A percentile compares a stretch with the other conserved stretches of the same genome.
Conservation (phyloP, 1,284 basidiomycete species). For the Mycena sp. region DNA sequence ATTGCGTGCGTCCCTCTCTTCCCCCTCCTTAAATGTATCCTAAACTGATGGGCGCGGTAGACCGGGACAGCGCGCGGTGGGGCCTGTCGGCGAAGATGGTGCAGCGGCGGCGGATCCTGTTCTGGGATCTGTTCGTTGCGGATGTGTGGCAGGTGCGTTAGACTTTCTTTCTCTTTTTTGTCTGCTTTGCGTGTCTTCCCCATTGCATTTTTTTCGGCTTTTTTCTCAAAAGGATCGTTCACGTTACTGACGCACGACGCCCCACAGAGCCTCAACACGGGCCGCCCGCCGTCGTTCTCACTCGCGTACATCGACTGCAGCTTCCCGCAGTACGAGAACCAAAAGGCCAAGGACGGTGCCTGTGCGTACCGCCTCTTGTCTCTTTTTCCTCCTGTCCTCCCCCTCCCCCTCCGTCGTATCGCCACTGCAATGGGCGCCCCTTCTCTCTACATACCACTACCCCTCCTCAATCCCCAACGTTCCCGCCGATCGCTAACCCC, state of each 20-base stretch:
- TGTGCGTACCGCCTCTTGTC: too few species aligned
- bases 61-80: constrained; percentile 66
- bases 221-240: too few species aligned
- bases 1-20: constrained; percentile 55
- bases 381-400: too few species aligned
- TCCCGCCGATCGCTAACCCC: constrained; percentile 5
- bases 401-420: too few species aligned
- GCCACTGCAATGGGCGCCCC: too few species aligned
- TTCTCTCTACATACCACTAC: too few species aligned
- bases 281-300: constrained; percentile 70
- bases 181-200: too few species aligned
- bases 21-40: constrained; percentile 43
- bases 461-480: constrained; percentile 51
- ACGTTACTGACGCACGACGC: neutral
- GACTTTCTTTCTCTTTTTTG: too few species aligned
- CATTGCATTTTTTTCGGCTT: too few species aligned
- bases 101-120: constrained; percentile 60
- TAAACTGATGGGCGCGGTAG: constrained; percentile 45
- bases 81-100: constrained; percentile 62
- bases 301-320: constrained; percentile 66
- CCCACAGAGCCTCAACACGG: constrained; percentile 63
- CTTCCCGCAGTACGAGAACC: constrained; percentile 54
- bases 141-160: constrained; percentile 64
- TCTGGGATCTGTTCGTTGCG: constrained; percentile 66
- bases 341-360: constrained; percentile 38